A percentile compares a stretch with the other conserved stretches of the same genome.
Evolutionary conservation across 345 rosid genomes (phyloP).

Genomic region (Linum trigynum): DNA sequence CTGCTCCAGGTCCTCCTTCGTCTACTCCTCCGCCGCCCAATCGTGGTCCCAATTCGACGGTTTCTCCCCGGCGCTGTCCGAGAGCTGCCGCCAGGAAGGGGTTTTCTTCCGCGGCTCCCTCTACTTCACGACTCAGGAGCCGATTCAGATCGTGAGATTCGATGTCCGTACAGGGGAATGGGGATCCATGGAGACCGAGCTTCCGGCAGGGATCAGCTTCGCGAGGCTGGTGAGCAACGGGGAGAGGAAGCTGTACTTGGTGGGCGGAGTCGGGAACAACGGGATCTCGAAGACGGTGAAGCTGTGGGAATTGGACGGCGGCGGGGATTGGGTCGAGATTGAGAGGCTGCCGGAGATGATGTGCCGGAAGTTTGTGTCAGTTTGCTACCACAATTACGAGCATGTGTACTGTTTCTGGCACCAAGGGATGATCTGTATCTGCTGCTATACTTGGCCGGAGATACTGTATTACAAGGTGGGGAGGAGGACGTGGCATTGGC

Average conservation of each 20-base stretch:
- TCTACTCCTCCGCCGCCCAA: slow-evolving; percentile 44
- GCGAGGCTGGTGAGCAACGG: slow-evolving; percentile 50
- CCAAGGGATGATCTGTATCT: slow-evolving; percentile 61
- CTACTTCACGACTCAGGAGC: slow-evolving; percentile 55
- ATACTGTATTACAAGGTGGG: slow-evolving; percentile 61
- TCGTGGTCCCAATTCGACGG: slow-evolving; percentile 44
- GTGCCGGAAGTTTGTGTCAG: slow-evolving; percentile 69
- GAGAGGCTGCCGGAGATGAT: slow-evolving; percentile 66
- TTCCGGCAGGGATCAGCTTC: slow-evolving; percentile 50
- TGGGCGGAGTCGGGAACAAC: slow-evolving; percentile 73
- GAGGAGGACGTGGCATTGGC: slow-evolving; percentile 85
- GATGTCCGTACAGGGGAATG: slow-evolving; percentile 41
- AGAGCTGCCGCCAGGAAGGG: slow-evolving; percentile 48
- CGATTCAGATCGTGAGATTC: slow-evolving; percentile 41
- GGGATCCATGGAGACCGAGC: slow-evolving; percentile 24
- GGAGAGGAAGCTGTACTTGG: slow-evolving; percentile 47
- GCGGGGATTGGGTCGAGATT: slow-evolving; percentile 40
- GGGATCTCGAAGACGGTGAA: slow-evolving; percentile 73
- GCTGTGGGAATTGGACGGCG: slow-evolving; percentile 47
- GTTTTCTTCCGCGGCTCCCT: slow-evolving; percentile 46
- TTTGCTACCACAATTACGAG: slow-evolving; percentile 81
- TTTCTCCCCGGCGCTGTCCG: slow-evolving; percentile 31
- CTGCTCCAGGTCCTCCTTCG: slow-evolving; percentile 33
- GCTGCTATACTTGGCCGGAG: slow-evolving; percentile 98
- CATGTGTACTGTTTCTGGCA: slow-evolving; percentile 91